phyloP scores from a whole-genome alignment of 2,329 filamentous ascomycete species.

The Colletotrichum sp. region DNA sequence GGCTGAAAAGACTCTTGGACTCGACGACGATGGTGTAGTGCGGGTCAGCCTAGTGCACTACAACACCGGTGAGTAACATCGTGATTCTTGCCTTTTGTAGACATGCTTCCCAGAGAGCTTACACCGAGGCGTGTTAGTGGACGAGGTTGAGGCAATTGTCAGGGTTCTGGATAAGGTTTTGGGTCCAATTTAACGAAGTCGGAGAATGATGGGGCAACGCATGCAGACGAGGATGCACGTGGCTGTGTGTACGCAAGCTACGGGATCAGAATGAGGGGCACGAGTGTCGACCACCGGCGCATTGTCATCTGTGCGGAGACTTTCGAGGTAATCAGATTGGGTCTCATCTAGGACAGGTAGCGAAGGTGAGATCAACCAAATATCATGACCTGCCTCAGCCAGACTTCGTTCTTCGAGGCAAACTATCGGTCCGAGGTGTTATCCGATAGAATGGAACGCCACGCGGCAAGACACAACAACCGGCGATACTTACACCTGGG shows the following conservation, averaged over 20 bases:
- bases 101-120: background rate
- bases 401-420: background rate
- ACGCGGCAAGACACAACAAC: background rate
- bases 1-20: slow-evolving; percentile 60
- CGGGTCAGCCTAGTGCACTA: slow-evolving; percentile 76
- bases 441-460: background rate
- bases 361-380: background rate
- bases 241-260: background rate
- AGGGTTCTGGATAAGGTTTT: background rate
- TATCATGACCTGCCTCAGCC: background rate
- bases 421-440: background rate
- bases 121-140: background rate
- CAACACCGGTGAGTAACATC: slow-evolving; percentile 61
- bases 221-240: background rate
- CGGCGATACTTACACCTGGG: background rate
- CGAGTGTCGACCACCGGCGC: background rate
- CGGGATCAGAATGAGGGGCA: background rate
- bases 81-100: background rate
- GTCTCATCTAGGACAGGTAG: background rate
- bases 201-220: background rate
- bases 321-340: background rate
- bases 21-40: slow-evolving; percentile 65
- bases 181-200: background rate
- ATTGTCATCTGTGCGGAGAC: background rate
- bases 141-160: background rate